Base-by-base conservation (phyloP, 495 filamentous ascomycete genomes). In the Delitschia confertaspora region DNA sequence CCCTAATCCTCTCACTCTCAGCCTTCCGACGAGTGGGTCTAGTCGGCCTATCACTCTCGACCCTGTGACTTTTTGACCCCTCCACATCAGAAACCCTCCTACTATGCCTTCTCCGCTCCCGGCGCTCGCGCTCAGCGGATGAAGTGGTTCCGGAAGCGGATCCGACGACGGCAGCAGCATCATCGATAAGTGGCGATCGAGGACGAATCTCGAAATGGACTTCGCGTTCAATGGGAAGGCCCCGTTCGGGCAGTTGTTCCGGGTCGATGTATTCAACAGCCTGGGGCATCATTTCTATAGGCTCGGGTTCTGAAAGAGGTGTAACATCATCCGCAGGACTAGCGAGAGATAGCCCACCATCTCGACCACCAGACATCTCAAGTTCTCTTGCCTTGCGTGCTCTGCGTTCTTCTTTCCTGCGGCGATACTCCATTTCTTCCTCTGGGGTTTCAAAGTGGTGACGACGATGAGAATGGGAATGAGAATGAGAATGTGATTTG, bases 381-480 rank as follows among this genome's bases (percentile, higher is more conserved):
- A 40, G 2, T 16, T 55, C 52, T 6, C 24, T 30, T 23, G 42
- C 41, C 30, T 42, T 42, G 5, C 46, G 46, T 4, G 52, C 52
- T 30, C 52, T 22, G 5, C 42, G 27, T 29, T 32, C 47, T 30
- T 54, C 45, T 23, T 55, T 55, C 26, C 22, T 38, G 0, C 40
- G 40, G 1, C 46, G 40, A 39, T 55, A 50, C 26, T 50, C 46
- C 13, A 31, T 47, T 19, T 55, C 52, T 27, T 55, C 52, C 25
- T 44, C 40, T 19, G 33, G 16, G 5, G 46, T 45, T 17, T 38
- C 45, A 17, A 48, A 45, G 3, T 38, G 11, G 2, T 24, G 17
- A 16, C 34, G 51, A 4, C 29, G 51, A 20, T 45, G 45, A 19
- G 30, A 27, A 19, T 44, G 41, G n/a, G 27, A 35, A 19, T 55